phyloP scores from a whole-genome alignment of 192 early-diverging fungal species.

The Coemansia nantahalensis region DNA sequence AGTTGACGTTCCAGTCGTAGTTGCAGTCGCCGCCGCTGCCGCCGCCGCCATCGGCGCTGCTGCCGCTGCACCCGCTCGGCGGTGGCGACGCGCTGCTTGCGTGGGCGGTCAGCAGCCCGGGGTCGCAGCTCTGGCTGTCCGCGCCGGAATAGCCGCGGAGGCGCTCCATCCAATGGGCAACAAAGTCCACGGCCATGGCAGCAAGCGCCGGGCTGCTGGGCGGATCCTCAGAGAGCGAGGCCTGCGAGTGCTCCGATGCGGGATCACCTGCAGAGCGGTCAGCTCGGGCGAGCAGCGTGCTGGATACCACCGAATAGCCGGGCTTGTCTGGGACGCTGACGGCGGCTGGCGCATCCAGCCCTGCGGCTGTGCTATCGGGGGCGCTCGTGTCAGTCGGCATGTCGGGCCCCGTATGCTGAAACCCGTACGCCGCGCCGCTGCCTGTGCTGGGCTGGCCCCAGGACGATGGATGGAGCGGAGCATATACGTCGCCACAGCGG shows the following conservation, averaged over 20 bases:
- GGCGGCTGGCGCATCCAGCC: not conserved
- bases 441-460: constrained; percentile 4
- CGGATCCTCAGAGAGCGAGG: too few relatives aligned
- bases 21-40: not conserved
- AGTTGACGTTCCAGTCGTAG: constrained; percentile 1
- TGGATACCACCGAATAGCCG: too few relatives aligned
- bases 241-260: too few relatives aligned
- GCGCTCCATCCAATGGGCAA: constrained; percentile 2
- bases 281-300: too few relatives aligned
- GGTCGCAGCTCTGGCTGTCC: not conserved
- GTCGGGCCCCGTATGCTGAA: not conserved
- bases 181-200: not conserved
- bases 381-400: not conserved
- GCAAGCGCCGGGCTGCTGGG: not conserved
- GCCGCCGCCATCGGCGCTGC: not conserved
- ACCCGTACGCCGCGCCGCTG: not conserved
- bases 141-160: not conserved
- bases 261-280: too few relatives aligned
- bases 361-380: not conserved
- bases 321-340: too few relatives aligned
- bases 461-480: not conserved
- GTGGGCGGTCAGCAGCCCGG: not conserved
- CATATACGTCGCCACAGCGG: not conserved
- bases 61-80: constrained; percentile 1
- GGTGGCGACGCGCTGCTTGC: not conserved